A percentile compares a stretch with the other conserved stretches of the same genome.
phyloP scores from a whole-genome alignment of 768 basidiomycete species.

The Tulasnella calospora region DNA sequence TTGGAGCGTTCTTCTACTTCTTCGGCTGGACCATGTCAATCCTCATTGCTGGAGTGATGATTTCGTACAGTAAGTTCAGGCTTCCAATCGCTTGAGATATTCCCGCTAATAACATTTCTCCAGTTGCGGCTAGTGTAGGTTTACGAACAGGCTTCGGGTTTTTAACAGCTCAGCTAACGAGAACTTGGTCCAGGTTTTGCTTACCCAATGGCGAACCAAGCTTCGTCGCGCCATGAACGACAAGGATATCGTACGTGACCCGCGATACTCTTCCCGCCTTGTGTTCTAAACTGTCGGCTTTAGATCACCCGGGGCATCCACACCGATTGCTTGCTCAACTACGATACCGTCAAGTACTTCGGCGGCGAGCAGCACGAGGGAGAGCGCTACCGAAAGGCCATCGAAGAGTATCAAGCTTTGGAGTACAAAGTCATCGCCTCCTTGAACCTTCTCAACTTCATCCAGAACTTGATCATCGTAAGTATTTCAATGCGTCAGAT shows the following conservation, averaged over 20 bases:
- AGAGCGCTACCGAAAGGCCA: constrained; percentile 62
- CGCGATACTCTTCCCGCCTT: neutral
- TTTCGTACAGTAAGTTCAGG: constrained; percentile 56
- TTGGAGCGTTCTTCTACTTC: constrained; percentile 36
- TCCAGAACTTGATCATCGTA: constrained; percentile 78
- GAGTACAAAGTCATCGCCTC: constrained; percentile 73
- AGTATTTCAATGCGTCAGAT: constrained; percentile 31
- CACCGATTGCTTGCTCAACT: constrained; percentile 73
- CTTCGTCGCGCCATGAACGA: constrained; percentile 78
- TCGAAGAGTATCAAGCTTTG: constrained; percentile 65
- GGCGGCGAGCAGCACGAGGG: constrained; percentile 79
- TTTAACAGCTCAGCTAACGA: constrained; percentile 31
- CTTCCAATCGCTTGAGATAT: neutral
- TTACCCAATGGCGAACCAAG: constrained; percentile 69
- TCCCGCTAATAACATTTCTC: constrained; percentile 19
- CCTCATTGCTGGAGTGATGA: constrained; percentile 68
- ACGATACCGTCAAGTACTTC: constrained; percentile 86
- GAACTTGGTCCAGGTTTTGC: constrained; percentile 35
- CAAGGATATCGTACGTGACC: constrained; percentile 56
- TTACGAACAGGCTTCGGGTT: too few relatives aligned
- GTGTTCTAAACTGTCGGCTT: neutral
- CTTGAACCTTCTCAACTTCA: constrained; percentile 67
- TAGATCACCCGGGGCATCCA: constrained; percentile 76
- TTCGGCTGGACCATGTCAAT: constrained; percentile 40
- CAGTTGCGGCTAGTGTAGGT: constrained; percentile 47